A percentile compares a stretch with the other conserved stretches of the same genome.
phyloP scores from a whole-genome alignment of 2,329 filamentous ascomycete genomes.

The Penicillium freii region DNA sequence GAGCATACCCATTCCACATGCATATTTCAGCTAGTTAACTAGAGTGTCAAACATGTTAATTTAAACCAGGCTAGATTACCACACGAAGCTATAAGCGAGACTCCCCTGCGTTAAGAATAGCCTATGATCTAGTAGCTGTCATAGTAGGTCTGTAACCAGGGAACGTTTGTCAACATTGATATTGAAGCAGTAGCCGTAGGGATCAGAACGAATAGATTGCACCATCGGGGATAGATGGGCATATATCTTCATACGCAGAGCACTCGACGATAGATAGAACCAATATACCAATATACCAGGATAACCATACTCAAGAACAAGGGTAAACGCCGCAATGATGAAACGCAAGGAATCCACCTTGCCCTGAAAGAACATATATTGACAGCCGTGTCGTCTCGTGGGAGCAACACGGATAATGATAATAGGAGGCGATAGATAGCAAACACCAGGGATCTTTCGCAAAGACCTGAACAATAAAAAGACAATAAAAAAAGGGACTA shows the following conservation, averaged over 20 bases:
- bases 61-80: not conserved
- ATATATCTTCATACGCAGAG: not conserved
- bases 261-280: not conserved
- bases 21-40: not conserved
- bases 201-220: not conserved
- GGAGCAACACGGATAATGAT: constrained; percentile 21
- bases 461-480: constrained; percentile 17
- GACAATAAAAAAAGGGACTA: constrained; percentile 2
- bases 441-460: constrained; percentile 30
- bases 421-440: constrained; percentile 20
- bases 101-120: not conserved
- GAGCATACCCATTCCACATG: not conserved
- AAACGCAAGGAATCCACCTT: constrained; percentile 10
- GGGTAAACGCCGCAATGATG: constrained; percentile 2
- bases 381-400: constrained; percentile 31
- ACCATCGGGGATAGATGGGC: not conserved
- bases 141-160: not conserved
- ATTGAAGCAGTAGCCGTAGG: not conserved
- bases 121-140: not conserved
- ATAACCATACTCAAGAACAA: not conserved
- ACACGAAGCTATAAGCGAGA: not conserved
- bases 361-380: constrained; percentile 25
- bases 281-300: not conserved
- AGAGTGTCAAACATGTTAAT: not conserved
- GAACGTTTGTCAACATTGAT: not conserved